phyloP scores from a whole-genome alignment of 176 grass and related monocot genomes.

The Eragrostis curvula region DNA sequence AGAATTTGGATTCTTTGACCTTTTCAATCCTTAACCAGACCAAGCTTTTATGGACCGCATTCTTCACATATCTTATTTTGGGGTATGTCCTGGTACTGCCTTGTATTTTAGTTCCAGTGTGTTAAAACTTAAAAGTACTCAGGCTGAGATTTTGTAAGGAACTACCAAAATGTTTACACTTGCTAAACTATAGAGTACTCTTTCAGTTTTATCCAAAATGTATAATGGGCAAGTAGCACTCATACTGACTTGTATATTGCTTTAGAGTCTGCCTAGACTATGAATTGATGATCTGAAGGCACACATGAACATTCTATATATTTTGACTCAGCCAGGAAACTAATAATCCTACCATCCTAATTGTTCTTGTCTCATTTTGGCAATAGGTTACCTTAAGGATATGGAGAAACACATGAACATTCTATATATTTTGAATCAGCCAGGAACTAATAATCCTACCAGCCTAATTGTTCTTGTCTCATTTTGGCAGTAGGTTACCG shows the following conservation, averaged over 20 bases:
- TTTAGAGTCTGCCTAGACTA: slow-evolving; percentile 14
- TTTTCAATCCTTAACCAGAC: slow-evolving; percentile 99
- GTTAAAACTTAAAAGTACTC: neutral
- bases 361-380: neutral
- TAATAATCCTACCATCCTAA: slow-evolving; percentile 19
- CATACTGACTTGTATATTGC: neutral
- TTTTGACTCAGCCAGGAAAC: slow-evolving; percentile 20
- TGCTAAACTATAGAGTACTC: slow-evolving; percentile 13
- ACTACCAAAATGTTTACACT: slow-evolving; percentile 27
- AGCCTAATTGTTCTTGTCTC: neutral
- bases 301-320: neutral
- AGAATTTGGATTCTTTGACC: slow-evolving; percentile 95
- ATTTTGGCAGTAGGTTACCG: neutral
- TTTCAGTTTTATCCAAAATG: slow-evolving; percentile 5
- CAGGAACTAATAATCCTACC: slow-evolving; percentile 19
- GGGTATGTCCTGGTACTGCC: slow-evolving; percentile 56
- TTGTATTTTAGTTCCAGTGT: slow-evolving; percentile 31
- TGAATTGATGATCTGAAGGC: slow-evolving; percentile 6
- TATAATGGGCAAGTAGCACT: slow-evolving; percentile 2
- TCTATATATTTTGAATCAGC: slow-evolving; percentile 29
- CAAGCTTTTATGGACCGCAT: slow-evolving; percentile 91
- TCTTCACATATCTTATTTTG: slow-evolving; percentile 94
- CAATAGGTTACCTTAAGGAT: slow-evolving; percentile 10
- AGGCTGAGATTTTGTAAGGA: slow-evolving; percentile 10
- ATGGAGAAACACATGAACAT: neutral